phyloP scores from a whole-genome alignment of 1,284 basidiomycete species.

The Grifola frondosa region DNA sequence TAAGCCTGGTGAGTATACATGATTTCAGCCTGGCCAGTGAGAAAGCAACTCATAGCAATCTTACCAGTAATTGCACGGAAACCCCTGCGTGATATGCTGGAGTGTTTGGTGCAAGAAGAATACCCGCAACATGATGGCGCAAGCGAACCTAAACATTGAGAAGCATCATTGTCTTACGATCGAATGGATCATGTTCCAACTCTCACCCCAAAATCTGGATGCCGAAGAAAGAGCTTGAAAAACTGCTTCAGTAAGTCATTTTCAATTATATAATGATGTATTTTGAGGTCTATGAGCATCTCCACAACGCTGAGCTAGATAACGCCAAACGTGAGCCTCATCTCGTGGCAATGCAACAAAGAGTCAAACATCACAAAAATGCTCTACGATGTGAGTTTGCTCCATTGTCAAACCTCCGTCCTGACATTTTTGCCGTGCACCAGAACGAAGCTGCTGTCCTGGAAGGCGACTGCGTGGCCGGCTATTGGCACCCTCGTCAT shows the following conservation, averaged over 20 bases:
- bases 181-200: not conserved
- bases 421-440: no score
- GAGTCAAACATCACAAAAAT: no score
- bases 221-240: conserved; percentile 2
- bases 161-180: not conserved
- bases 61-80: not conserved
- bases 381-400: no score
- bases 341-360: no score
- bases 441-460: no score
- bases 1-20: not conserved
- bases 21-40: not conserved
- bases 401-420: no score
- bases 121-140: not conserved
- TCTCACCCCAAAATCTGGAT: conserved; percentile 2
- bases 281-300: conserved; percentile 7
- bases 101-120: conserved; percentile 1
- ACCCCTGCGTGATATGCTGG: conserved; percentile 4
- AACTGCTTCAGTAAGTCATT: conserved; percentile 5
- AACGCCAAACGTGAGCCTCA: no score
- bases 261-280: not conserved
- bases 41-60: not conserved
- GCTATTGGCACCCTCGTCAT: no score
- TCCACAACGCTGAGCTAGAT: no score
- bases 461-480: no score
- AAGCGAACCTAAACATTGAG: conserved; percentile 5